phyloP scores from a whole-genome alignment of 345 rosid genomes.

The Brassica napus region DNA sequence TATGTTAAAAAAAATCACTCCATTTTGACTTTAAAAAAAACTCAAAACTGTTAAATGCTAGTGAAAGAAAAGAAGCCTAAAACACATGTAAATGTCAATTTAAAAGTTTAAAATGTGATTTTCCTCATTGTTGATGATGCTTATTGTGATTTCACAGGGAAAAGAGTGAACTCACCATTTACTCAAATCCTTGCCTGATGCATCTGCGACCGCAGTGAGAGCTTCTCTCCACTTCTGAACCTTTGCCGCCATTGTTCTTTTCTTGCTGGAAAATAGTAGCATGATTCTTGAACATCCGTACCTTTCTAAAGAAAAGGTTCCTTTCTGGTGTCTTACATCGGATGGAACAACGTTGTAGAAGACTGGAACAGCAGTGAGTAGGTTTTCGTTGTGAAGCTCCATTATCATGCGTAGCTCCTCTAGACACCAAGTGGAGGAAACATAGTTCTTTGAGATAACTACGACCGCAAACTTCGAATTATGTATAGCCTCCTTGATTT shows the following conservation, averaged over 20 bases:
- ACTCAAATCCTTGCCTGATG: not conserved
- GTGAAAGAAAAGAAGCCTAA: no score
- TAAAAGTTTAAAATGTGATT: no score
- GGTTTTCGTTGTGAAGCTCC: constrained; percentile 7
- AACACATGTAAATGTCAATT: no score
- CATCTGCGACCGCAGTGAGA: not conserved
- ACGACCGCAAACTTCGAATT: constrained; percentile 9
- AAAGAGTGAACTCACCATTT: constrained; percentile 9
- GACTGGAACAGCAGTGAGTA: constrained; percentile 20
- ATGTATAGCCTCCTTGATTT: constrained; percentile 10
- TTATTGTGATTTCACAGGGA: no score
- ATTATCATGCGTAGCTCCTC: constrained; percentile 28
- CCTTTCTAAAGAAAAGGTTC: constrained; percentile 26
- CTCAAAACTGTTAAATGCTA: no score
- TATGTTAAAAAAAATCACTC: no score
- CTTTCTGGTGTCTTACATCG: constrained; percentile 17
- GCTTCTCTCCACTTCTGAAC: constrained; percentile 28
- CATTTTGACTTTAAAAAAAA: no score
- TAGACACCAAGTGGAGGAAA: constrained; percentile 27
- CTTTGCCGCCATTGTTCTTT: not conserved
- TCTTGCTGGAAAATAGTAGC: not conserved
- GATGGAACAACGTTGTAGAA: constrained; percentile 33
- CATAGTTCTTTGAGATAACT: constrained; percentile 9
- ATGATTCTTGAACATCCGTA: not conserved
- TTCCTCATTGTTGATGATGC: no score